These are phyloP conservation scores for Podospora comata DNA, from an alignment of 495 filamentous ascomycete genomes.

Conservation along the genomic window DNA sequence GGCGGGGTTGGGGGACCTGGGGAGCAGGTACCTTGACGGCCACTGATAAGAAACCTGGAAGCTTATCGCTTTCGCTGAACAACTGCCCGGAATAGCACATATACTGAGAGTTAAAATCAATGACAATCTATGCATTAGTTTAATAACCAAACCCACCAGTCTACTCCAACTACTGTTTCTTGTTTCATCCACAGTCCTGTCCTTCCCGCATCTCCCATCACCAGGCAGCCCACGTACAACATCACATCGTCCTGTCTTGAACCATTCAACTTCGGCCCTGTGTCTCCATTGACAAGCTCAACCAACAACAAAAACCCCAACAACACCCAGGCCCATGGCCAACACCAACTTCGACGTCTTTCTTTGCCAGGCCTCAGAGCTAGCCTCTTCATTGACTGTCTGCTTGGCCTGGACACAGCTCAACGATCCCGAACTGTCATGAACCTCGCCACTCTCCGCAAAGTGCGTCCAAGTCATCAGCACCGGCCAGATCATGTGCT, in stretches of 20 bases:
- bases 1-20: conserved; percentile 8
- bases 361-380: not conserved
- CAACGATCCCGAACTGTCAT: conserved; percentile 22
- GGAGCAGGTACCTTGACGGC: conserved; percentile 21
- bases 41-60: not conserved
- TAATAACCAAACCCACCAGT: not conserved
- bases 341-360: not conserved
- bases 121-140: too few relatives aligned
- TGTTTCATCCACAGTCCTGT: not conserved
- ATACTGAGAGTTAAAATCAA: too few relatives aligned
- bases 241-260: not conserved
- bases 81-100: not conserved
- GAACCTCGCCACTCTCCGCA: conserved; percentile 11
- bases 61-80: not conserved
- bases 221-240: too few relatives aligned
- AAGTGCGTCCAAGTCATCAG: conserved; percentile 29
- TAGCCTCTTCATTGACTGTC: not conserved
- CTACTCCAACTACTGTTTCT: not conserved
- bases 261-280: not conserved
- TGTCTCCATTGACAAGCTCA: not conserved
- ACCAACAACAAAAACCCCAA: not conserved
- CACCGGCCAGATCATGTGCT: conserved; percentile 23
- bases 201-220: too few relatives aligned
- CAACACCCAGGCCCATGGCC: conserved; percentile 4
- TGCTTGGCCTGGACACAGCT: conserved; percentile 17